These are phyloP conservation scores for Hygrophila difformis DNA, from an alignment of 257 asterid genomes.

Conservation along the genomic window DNA sequence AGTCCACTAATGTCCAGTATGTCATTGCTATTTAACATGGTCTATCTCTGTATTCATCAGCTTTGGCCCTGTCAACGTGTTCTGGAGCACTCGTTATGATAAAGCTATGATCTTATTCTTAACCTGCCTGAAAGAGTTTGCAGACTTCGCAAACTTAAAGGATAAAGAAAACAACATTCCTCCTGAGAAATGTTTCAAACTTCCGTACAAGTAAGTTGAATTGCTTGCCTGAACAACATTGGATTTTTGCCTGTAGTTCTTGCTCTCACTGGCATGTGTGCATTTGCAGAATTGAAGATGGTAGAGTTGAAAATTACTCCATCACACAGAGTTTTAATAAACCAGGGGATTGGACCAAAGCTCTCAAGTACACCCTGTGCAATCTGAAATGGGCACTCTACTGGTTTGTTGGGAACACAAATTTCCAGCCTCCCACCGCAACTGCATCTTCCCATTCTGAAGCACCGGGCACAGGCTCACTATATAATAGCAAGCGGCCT, in stretches of 20 bases:
- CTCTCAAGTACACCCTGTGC: constrained; percentile 94
- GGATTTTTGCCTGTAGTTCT: not conserved
- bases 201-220: constrained; percentile 87
- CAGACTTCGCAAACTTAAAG: constrained; percentile 85
- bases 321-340: constrained; percentile 94
- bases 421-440: constrained; percentile 91
- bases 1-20: too few relatives aligned
- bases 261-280: constrained; percentile 1
- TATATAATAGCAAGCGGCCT: too few relatives aligned
- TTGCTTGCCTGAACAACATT: too few relatives aligned
- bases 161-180: constrained; percentile 87
- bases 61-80: constrained; percentile 95
- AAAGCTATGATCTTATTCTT: constrained; percentile 94
- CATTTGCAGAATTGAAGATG: constrained; percentile 80
- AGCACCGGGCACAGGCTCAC: constrained; percentile 44
- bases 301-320: constrained; percentile 83
- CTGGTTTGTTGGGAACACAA: constrained; percentile 95
- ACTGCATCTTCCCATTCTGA: constrained; percentile 44
- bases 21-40: constrained; percentile 11
- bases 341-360: constrained; percentile 96
- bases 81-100: constrained; percentile 99
- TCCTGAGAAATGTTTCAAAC: constrained; percentile 79
- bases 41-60: constrained; percentile 39
- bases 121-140: constrained; percentile 90
- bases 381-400: constrained; percentile 94